Percentiles rank a stretch among this genome's conserved stretches.
phyloP scores from a whole-genome alignment of 2,329 filamentous ascomycete species.

The Cryphonectria japonica region DNA sequence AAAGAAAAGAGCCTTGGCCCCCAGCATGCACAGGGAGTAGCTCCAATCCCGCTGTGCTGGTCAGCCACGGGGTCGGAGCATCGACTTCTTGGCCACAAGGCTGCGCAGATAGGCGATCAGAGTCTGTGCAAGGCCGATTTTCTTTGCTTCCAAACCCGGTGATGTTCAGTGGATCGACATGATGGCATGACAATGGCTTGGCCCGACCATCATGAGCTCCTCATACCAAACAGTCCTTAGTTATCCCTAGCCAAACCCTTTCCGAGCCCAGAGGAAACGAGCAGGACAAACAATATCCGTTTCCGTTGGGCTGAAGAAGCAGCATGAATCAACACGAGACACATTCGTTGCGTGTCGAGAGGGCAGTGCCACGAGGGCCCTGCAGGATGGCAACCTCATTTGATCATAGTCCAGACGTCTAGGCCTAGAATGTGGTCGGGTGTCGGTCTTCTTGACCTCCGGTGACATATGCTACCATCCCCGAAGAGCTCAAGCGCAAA shows the following conservation, averaged over 20 bases:
- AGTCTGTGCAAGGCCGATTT: not conserved
- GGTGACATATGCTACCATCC: conserved; percentile 7
- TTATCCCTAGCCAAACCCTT: not conserved
- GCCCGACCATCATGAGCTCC: not conserved
- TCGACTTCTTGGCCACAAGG: conserved; percentile 3
- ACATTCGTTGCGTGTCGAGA: conserved; percentile 10
- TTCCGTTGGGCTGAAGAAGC: not conserved
- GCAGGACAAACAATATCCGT: not conserved
- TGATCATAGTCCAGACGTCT: not conserved
- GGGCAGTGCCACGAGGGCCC: conserved; percentile 9
- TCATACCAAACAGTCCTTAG: not conserved
- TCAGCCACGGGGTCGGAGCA: conserved; percentile 2
- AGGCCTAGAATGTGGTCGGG: conserved; percentile 14
- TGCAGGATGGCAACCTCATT: not conserved
- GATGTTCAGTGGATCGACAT: not conserved
- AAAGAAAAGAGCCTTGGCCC: not conserved
- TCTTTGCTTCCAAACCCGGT: not conserved
- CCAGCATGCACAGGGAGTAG: not conserved
- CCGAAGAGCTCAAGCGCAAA: not conserved
- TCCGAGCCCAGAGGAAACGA: not conserved
- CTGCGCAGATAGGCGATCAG: not conserved
- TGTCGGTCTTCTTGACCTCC: conserved; percentile 19
- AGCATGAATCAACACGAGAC: not conserved
- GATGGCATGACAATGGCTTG: conserved; percentile 1
- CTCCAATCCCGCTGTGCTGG: not conserved